Evolutionary conservation across 1,139 yeast species (phyloP), one percentile per base, ranked within the genome.

Genomic region (Diutina mesorugosa): DNA sequence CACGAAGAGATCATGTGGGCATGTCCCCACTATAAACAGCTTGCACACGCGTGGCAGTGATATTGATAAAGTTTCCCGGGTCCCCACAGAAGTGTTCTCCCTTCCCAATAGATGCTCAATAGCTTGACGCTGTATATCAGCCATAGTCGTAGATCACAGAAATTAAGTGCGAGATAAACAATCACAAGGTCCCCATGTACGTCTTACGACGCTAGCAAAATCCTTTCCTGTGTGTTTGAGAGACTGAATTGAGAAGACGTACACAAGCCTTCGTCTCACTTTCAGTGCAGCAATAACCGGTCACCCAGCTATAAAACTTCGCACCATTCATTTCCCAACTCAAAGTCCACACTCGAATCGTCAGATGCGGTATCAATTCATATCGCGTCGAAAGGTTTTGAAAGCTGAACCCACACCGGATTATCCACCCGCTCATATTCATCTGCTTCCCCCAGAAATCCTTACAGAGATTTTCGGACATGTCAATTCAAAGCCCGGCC

Each of bases 71-170:
- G 57, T 67, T 60, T 21, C 18, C 2, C 54, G 70, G 60, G 58
- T 77, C 69, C 41, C 75, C 69, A 47, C 74, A 70, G 58, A 8
- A 4, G 79, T 70, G 16, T 80, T 72, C 55, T 82, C 87, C 57
- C 73, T 74, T 9, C 96, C 97, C 93, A 90, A 86, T 30, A 90
- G 77, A 74, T 87, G 91, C 67, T 87, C 95, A 50, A 90, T 72
- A 59, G 83, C 79, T 70, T 81, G 80, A 58, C 95, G 71, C 68
- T 90, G 97, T 65, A 87, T 93, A 57, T 81, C 84, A 0, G 90
- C 86, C 77, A 73, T 72, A 26, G 41, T 5, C 10, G 41, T 12
- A 35, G 41, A 10, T 35, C n/a, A 35, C 41, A 35, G 14, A 35
- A 35, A 35, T 35, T 35, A 35, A 35, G 41, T n/a, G 41, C 41